phyloP scores from a whole-genome alignment of 768 basidiomycete species.

The Gymnopilus dilepis region DNA sequence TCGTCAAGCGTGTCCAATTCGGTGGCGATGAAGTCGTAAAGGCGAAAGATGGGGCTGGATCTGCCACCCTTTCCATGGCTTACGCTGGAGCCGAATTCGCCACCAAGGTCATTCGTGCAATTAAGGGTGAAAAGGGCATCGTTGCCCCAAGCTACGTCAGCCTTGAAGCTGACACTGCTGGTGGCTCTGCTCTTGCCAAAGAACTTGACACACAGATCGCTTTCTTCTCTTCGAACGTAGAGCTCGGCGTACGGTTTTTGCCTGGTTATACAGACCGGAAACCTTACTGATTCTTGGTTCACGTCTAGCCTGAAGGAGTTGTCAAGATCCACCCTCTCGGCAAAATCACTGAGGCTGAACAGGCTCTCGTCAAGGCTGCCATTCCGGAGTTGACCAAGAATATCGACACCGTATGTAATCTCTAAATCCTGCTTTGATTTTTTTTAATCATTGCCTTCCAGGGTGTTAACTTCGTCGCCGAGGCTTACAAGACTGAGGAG shows the following conservation, averaged over 20 bases:
- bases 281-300: neutral
- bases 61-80: slow-evolving; percentile 97
- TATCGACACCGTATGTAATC: slow-evolving; percentile 65
- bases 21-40: slow-evolving; percentile 98
- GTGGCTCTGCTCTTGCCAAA: slow-evolving; percentile 74
- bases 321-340: slow-evolving; percentile 85
- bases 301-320: slow-evolving; percentile 74
- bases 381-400: slow-evolving; percentile 78
- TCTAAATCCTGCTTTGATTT: neutral
- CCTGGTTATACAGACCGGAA: neutral
- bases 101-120: slow-evolving; percentile 77
- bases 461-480: slow-evolving; percentile 44
- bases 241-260: slow-evolving; percentile 81
- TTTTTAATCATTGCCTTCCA: slow-evolving; percentile 14
- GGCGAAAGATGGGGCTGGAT: slow-evolving; percentile 94
- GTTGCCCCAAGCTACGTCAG: slow-evolving; percentile 85
- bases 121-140: slow-evolving; percentile 89
- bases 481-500: slow-evolving; percentile 39
- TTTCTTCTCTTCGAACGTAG: slow-evolving; percentile 89
- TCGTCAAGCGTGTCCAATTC: slow-evolving; percentile 89
- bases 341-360: slow-evolving; percentile 71
- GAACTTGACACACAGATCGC: slow-evolving; percentile 79
- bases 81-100: slow-evolving; percentile 94
- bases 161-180: slow-evolving; percentile 71
- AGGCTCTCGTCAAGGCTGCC: slow-evolving; percentile 77